Conservation (phyloP, 768 basidiomycete species). For the Mrakia frigida region DNA sequence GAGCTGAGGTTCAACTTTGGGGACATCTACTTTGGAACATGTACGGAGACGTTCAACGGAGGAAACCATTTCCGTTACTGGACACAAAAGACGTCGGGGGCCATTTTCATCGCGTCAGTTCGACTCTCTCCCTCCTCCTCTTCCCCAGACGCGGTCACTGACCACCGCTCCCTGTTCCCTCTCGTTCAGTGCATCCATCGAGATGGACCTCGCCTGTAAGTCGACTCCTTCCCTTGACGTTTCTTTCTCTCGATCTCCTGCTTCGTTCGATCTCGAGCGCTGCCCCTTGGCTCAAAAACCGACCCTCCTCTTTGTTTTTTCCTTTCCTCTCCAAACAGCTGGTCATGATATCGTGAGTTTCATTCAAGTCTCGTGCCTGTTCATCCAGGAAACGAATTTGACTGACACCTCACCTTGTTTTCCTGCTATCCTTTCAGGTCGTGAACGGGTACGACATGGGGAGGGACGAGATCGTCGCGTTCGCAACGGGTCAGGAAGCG, state of each 20-base stretch:
- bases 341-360: constrained; percentile 37
- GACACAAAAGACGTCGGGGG: constrained; percentile 34
- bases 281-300: not conserved
- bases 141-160: not conserved
- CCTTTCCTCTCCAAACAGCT: not conserved
- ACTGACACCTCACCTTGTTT: not conserved
- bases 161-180: not conserved
- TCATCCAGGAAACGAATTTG: not conserved
- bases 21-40: constrained; percentile 73
- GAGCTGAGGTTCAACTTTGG: constrained; percentile 83
- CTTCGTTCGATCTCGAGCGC: not conserved
- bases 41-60: constrained; percentile 75
- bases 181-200: constrained; percentile 34
- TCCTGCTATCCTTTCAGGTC: not conserved
- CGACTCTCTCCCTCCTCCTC: not conserved
- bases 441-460: constrained; percentile 62
- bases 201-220: constrained; percentile 53
- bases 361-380: constrained; percentile 71
- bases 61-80: constrained; percentile 79
- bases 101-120: constrained; percentile 41
- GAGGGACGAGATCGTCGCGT: constrained; percentile 80
- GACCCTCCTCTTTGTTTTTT: not conserved
- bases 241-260: not conserved
- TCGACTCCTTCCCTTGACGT: not conserved
- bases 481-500: constrained; percentile 56